Evolutionary conservation across 2,329 filamentous ascomycete species (phyloP), one percentile per base, ranked within the genome.

Genomic region (Neopestalotiopsis sp.): DNA sequence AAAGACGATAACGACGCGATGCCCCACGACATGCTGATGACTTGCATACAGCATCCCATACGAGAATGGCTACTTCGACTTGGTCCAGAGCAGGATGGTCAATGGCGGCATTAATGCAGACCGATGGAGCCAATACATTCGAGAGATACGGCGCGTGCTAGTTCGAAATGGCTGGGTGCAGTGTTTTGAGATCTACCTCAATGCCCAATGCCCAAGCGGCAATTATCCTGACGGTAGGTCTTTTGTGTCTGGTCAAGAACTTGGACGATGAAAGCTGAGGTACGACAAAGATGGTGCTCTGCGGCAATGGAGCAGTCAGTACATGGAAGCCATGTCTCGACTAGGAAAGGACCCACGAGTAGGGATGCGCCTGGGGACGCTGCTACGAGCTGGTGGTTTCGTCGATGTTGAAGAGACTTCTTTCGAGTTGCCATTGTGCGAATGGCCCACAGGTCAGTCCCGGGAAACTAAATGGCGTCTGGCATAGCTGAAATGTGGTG

Each of bases 131-230:
- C 85, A 86, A 40, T 97, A 97, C 79, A 80, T 97, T 72, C 84
- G 85, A 73, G 95, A 97, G 74, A 92, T 97, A 70, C 88, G 89
- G 72, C 86, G 89, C 28, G 86, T 94, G 10, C 82, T 95, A 71
- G 91, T 89, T 65, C 91, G 90, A 5, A 92, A 91, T 2, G 94
- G 95, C 1, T 97, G 94, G 94, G 87, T 92, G 69, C 94, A 97
- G 76, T 91, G 97, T 87, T 88, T 93, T n/a, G 95, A 97, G 77
- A 88, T 95, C 74, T 94, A 97, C 76, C 91, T 91, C 79, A 94
- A 94, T 72, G 90, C 93, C 32, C 95, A 97, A 78, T 97, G 94
- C 0, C 90, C 95, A 73, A 97, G 93, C 74, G 94, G 94, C 5
- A 90, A 89, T n/a, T 82, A 96, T 74, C 90, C 89, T 12, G 86